phyloP scores from a whole-genome alignment of 495 filamentous ascomycete genomes.

The Neurospora sublineolata region DNA sequence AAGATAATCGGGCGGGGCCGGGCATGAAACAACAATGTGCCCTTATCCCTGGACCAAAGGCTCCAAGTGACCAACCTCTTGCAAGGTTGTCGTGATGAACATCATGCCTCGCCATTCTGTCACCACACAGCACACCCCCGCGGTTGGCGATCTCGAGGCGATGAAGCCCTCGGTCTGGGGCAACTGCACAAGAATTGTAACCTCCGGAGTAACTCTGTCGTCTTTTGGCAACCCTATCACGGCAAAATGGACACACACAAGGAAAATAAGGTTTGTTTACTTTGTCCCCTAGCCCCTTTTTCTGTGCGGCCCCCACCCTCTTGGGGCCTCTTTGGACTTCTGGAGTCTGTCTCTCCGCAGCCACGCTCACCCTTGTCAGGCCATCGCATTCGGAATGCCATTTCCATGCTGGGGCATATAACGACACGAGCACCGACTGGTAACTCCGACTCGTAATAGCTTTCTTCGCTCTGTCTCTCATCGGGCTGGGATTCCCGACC shows the following conservation, averaged over 20 bases:
- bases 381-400: background rate
- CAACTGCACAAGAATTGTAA: background rate
- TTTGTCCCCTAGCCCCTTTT: background rate
- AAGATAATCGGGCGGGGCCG: background rate
- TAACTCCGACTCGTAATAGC: background rate
- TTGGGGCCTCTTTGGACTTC: background rate
- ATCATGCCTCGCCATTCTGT: background rate
- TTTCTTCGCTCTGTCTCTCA: background rate
- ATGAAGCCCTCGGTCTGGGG: background rate
- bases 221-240: background rate
- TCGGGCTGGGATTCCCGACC: background rate
- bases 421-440: background rate
- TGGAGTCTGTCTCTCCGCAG: background rate
- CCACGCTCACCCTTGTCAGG: background rate
- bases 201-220: background rate
- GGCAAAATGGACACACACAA: background rate
- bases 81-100: background rate
- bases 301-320: background rate
- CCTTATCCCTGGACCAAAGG: background rate
- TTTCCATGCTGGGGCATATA: background rate
- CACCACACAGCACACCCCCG: background rate
- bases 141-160: too few relatives aligned
- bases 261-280: background rate
- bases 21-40: background rate
- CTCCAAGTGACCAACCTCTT: background rate